phyloP scores from a whole-genome alignment of 805 yeast genomes.

The Clavispora fructus region DNA sequence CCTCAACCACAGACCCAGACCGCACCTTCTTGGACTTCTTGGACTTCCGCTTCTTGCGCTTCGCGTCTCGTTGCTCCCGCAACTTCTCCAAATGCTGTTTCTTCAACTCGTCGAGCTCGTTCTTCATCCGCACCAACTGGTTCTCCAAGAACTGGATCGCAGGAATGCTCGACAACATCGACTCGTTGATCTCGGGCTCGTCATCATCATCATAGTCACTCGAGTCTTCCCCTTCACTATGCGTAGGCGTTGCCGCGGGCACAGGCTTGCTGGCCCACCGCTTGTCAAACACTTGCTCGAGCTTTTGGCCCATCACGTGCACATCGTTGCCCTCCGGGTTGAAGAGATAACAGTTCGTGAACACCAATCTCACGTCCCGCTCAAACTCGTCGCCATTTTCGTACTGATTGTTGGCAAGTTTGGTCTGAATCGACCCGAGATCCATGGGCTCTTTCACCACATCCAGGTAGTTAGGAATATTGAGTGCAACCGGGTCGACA shows the following conservation, averaged over 20 bases:
- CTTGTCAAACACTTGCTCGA: conserved; percentile 80
- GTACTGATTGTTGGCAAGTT: conserved; percentile 80
- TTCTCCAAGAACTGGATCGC: conserved; percentile 86
- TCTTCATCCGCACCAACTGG: conserved; percentile 80
- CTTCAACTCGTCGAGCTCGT: conserved; percentile 77
- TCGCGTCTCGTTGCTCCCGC: conserved; percentile 57
- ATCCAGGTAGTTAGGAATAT: conserved; percentile 85
- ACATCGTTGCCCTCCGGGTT: conserved; percentile 98
- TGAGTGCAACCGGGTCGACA: conserved; percentile 91
- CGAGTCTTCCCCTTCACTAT: conserved; percentile 38
- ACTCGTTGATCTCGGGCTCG: conserved; percentile 53
- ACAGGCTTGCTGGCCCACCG: conserved; percentile 72
- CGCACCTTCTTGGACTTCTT: conserved; percentile 24
- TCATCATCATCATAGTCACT: conserved; percentile 49
- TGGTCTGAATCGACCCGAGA: conserved; percentile 74
- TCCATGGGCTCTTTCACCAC: conserved; percentile 94
- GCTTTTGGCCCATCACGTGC: conserved; percentile 87
- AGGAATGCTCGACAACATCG: conserved; percentile 65
- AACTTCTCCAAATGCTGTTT: conserved; percentile 66
- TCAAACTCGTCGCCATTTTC: conserved; percentile 87
- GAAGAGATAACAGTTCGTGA: conserved; percentile 83
- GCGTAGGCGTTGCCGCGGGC: conserved; percentile 62
- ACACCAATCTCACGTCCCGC: conserved; percentile 73
- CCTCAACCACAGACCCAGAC: conserved; percentile 22
- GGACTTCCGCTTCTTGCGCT: conserved; percentile 37